A percentile compares a stretch with the other conserved stretches of the same genome.
Conservation (phyloP, 2,329 filamentous ascomycete genomes). For the Akanthomyces lecanii region DNA sequence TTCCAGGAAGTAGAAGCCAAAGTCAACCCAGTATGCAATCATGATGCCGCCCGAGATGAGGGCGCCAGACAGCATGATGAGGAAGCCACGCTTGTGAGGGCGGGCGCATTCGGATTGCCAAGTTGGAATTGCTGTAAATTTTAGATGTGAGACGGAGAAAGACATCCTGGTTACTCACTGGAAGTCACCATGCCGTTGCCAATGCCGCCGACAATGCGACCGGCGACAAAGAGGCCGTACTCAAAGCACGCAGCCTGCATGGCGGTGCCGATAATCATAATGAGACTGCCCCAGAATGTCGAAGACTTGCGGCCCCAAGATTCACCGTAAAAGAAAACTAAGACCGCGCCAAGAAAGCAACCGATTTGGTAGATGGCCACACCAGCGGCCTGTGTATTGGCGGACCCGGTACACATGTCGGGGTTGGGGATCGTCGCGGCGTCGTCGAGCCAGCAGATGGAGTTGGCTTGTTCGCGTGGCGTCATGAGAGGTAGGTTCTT, state of each 20-base stretch:
- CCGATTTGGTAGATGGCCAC: slow-evolving; percentile 28
- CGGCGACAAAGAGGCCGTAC: slow-evolving; percentile 25
- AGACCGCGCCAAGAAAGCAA: slow-evolving; percentile 28
- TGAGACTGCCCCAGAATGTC: slow-evolving; percentile 29
- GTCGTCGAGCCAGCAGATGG: slow-evolving; percentile 25
- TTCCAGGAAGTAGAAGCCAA: slow-evolving; percentile 29
- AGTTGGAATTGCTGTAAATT: slow-evolving; percentile 24
- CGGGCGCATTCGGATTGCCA: slow-evolving; percentile 29
- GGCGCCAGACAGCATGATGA: slow-evolving; percentile 27
- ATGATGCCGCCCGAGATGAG: slow-evolving; percentile 29
- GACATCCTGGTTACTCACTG: slow-evolving; percentile 12
- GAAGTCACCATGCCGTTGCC: slow-evolving; percentile 29
- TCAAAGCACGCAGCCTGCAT: slow-evolving; percentile 25
- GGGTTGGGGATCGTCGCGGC: slow-evolving; percentile 20
- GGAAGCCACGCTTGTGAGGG: slow-evolving; percentile 26
- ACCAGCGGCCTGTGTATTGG: slow-evolving; percentile 28
- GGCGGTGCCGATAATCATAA: slow-evolving; percentile 29
- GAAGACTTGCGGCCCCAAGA: slow-evolving; percentile 30
- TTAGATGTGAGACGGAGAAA: background rate
- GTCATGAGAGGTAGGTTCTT: slow-evolving; percentile 26
- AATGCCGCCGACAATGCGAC: slow-evolving; percentile 26
- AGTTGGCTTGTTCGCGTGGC: slow-evolving; percentile 24
- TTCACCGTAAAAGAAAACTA: slow-evolving; percentile 29
- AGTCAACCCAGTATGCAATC: slow-evolving; percentile 31
- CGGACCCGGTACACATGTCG: slow-evolving; percentile 24